Evolutionary conservation across 2,329 filamentous ascomycete genomes (phyloP).

Genomic region (Rhytidhysteron rufulum): DNA sequence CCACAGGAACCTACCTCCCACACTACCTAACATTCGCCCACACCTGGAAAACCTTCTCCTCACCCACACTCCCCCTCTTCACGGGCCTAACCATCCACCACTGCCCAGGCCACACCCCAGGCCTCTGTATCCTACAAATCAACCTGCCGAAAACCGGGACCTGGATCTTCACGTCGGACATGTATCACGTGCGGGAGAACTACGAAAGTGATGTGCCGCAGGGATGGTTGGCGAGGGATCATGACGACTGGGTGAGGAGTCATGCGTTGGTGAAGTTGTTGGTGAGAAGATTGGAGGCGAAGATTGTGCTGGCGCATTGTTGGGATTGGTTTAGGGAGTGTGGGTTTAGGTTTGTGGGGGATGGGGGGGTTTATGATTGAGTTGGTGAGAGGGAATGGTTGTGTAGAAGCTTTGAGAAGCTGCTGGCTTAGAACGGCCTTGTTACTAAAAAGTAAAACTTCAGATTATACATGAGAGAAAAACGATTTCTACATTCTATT

Average conservation of each 20-base stretch:
- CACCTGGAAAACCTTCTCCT: slow-evolving; percentile 34
- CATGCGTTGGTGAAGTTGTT: slow-evolving; percentile 28
- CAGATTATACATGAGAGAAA: no score
- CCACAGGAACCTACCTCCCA: slow-evolving; percentile 26
- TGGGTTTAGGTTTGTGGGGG: no score
- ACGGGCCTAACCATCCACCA: slow-evolving; percentile 32
- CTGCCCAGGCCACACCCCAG: slow-evolving; percentile 34
- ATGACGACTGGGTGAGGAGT: slow-evolving; percentile 31
- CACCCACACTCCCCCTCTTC: slow-evolving; percentile 28
- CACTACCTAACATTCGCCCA: slow-evolving; percentile 35
- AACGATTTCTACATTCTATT: no score
- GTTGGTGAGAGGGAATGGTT: no score
- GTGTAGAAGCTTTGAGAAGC: no score
- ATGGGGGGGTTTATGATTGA: no score
- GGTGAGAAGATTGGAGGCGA: slow-evolving; percentile 20
- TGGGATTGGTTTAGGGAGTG: slow-evolving; percentile 21
- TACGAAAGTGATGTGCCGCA: slow-evolving; percentile 30
- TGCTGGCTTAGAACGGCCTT: no score
- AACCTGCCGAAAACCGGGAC: slow-evolving; percentile 32
- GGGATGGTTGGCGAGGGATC: slow-evolving; percentile 35
- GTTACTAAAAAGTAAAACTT: no score
- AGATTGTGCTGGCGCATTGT: slow-evolving; percentile 28
- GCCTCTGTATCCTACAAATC: slow-evolving; percentile 33
- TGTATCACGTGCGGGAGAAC: slow-evolving; percentile 37
- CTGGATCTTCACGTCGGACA: slow-evolving; percentile 36